Evolutionary conservation across 345 rosid genomes (phyloP).

Genomic region (Geranium brycei): DNA sequence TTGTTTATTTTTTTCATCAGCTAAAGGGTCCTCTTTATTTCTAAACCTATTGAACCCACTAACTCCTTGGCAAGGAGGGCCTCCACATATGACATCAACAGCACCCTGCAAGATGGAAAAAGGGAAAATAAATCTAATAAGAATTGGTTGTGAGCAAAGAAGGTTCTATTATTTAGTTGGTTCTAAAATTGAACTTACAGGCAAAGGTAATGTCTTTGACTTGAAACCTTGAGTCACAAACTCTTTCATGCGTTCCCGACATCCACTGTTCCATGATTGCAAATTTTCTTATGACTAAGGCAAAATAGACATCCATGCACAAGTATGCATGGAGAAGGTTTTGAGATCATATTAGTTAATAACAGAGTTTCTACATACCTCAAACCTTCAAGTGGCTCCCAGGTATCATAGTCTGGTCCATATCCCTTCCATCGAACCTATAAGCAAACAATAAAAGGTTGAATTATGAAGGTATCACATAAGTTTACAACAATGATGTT

Average conservation of each 20-base stretch:
- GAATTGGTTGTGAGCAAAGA: neutral
- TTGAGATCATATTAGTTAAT: too few relatives aligned
- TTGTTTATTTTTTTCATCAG: conserved; percentile 54
- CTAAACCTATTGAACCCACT: conserved; percentile 68
- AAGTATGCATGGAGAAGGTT: neutral
- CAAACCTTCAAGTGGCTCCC: conserved; percentile 57
- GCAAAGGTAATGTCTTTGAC: conserved; percentile 43
- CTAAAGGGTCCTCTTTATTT: conserved; percentile 32
- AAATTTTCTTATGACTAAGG: neutral
- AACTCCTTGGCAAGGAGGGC: conserved; percentile 84
- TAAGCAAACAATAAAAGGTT: neutral
- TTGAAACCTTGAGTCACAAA: conserved; percentile 39
- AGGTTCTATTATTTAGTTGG: neutral
- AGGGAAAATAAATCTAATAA: neutral
- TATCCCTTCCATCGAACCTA: conserved; percentile 64
- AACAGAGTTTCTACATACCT: conserved; percentile 21
- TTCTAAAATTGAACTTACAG: conserved; percentile 22
- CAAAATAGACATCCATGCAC: neutral
- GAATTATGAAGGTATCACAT: neutral
- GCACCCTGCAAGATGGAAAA: conserved; percentile 28
- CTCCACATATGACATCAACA: conserved; percentile 71
- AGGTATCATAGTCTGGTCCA: conserved; percentile 36
- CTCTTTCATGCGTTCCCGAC: conserved; percentile 28
- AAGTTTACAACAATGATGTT: too few relatives aligned
- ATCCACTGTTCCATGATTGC: conserved; percentile 23